phyloP scores from a whole-genome alignment of 441 rosid species.

The Euphorbia celastroides region DNA sequence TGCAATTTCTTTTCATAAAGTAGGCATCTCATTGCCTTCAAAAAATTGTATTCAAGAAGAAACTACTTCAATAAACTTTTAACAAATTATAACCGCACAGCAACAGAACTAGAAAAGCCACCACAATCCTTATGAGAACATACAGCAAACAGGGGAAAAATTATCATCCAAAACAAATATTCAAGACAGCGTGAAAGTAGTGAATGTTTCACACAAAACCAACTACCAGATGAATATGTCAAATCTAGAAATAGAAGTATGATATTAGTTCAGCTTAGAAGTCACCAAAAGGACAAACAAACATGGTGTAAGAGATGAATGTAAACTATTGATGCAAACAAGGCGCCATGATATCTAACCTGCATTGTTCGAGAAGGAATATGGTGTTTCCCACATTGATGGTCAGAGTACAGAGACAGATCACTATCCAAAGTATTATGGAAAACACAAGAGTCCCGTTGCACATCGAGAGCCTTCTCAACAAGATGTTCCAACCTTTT shows the following conservation, averaged over 20 bases:
- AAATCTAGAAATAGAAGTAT: neutral
- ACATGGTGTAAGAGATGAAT: neutral
- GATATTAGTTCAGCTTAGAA: neutral
- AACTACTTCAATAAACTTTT: neutral
- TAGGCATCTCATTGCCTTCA: neutral
- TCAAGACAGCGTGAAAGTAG: neutral
- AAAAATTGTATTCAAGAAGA: neutral
- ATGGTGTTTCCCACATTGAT: constrained; percentile 52
- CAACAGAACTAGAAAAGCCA: neutral
- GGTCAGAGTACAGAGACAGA: constrained; percentile 60
- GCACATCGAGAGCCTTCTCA: constrained; percentile 54
- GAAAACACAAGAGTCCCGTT: constrained; percentile 45
- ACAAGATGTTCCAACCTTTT: constrained; percentile 68
- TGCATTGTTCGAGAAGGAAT: constrained; percentile 66
- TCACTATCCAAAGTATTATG: constrained; percentile 57
- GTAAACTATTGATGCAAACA: constrained; percentile 7
- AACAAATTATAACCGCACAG: neutral
- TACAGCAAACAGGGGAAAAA: neutral
- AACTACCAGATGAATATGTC: neutral
- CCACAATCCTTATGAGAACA: neutral
- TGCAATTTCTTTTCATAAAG: neutral
- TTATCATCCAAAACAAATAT: neutral
- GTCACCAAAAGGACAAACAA: constrained; percentile 10
- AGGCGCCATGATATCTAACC: constrained; percentile 34
- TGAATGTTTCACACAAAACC: neutral